Base-by-base conservation (phyloP, 2,329 filamentous ascomycete genomes). In the Achaetomium macrosporum region DNA sequence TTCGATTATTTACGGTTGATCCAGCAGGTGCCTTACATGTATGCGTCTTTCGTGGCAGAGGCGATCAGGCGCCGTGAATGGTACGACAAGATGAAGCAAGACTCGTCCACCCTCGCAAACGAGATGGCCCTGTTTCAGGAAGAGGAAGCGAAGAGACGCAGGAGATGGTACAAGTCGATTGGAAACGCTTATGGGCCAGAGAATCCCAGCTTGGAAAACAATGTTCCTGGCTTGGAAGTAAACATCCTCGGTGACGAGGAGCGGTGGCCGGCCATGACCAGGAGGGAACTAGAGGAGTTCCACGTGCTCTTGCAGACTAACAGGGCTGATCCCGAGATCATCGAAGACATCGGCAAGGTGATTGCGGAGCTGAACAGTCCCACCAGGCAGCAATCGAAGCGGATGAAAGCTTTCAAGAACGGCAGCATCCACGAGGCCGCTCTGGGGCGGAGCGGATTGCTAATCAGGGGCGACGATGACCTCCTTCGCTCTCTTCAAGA, bases 401-500 rank as follows among this genome's bases (percentile, higher is more conserved):
- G 90, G 53, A 82, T 93, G 7, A 95, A 92, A 67, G 90, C 90
- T 5, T 97, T 99, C 75, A 96, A 96, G 66, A 93, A 95, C 65
- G 93, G 93, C 15, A 97, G 93, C 65, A 81, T 97, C 36, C 90
- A 96, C 63, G 93, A 97, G 66, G 85, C 86, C n/a, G 83, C 82
- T 2, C 79, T 96, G 56, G 90, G 90, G n/a, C 83, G 87, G 63
- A 95, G 88, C 59, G 92, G 90, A 1, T 78, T 96, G 10, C 72
- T 96, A 63, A 81, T 95, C 13, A 84, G 89, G 37, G 90, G 89
- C n/a, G 87, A 93, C 57, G 90, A 95, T 63, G 91, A 96, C 57
- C 75, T 91, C 57, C 78, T 87, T 33, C 79, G 77, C 65, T 87
- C 75, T 59, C 69, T 97, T n/a, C 88, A 88, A 66, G 88, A 90